Conservation (phyloP, 78 protist genomes). For the Dictyostelium firmibasis region DNA sequence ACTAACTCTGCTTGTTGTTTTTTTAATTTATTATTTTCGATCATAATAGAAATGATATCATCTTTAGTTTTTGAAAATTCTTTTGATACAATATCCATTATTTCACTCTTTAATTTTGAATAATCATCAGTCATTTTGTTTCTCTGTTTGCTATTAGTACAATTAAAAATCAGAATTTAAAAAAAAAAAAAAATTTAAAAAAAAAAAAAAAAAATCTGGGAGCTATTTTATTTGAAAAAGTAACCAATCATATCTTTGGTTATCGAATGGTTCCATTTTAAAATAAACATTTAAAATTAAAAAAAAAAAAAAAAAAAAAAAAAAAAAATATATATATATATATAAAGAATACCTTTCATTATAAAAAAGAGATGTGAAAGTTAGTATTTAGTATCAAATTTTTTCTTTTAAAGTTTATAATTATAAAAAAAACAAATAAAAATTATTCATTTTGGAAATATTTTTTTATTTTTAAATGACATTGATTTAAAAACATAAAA, state of each 20-base stretch:
- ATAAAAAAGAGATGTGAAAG: too few species aligned
- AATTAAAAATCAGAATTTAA: neutral
- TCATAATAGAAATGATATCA: neutral
- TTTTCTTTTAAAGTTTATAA: too few species aligned
- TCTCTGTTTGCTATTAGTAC: neutral
- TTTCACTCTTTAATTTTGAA: neutral
- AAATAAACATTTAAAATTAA: too few species aligned
- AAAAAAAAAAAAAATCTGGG: too few species aligned
- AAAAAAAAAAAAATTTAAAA: neutral
- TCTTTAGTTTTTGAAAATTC: constrained; percentile 4
- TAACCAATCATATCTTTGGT: neutral
- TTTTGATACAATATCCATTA: neutral
- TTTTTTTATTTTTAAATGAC: too few species aligned
- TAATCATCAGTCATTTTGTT: neutral
- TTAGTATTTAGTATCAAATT: too few species aligned
- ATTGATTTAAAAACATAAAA: too few species aligned
- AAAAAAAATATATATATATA: too few species aligned
- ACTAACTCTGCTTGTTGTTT: neutral
- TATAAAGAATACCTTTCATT: too few species aligned
- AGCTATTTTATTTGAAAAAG: neutral
- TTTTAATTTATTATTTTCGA: neutral
- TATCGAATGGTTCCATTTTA: neutral
- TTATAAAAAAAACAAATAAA: too few species aligned
- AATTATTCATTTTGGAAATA: too few species aligned
- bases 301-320: too few species aligned